phyloP scores from a whole-genome alignment of 1,284 basidiomycete genomes.

The Pseudozyma hubeiensis region DNA sequence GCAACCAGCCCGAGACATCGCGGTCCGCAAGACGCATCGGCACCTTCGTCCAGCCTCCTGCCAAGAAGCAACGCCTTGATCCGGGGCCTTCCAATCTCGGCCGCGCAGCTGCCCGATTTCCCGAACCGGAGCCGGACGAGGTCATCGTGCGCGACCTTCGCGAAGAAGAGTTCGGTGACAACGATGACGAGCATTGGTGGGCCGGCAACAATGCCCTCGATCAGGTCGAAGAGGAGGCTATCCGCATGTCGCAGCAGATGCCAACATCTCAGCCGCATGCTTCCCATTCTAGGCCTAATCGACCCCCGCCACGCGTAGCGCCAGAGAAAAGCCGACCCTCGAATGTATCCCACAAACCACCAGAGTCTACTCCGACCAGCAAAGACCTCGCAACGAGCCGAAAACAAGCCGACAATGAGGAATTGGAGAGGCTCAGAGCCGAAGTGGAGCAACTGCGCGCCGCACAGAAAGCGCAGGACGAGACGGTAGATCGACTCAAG shows the following conservation, averaged over 20 bases:
- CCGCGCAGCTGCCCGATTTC: slow-evolving; percentile 4
- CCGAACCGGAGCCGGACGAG: slow-evolving; percentile 32
- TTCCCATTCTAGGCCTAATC: background rate
- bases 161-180: slow-evolving; percentile 39
- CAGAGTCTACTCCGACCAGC: slow-evolving; percentile 11
- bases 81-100: slow-evolving; percentile 21
- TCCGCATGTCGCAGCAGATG: slow-evolving; percentile 51
- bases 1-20: slow-evolving; percentile 11
- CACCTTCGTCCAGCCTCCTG: slow-evolving; percentile 29
- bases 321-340: background rate
- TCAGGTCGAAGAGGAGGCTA: slow-evolving; percentile 45
- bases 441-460: slow-evolving; percentile 36
- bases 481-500: slow-evolving; percentile 42
- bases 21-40: slow-evolving; percentile 20
- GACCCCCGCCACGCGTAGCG: background rate
- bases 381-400: background rate
- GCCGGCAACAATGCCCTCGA: slow-evolving; percentile 40
- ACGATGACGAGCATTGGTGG: slow-evolving; percentile 50
- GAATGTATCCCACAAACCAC: slow-evolving; percentile 9
- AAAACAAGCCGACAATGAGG: background rate
- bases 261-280: slow-evolving; percentile 18
- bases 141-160: slow-evolving; percentile 40
- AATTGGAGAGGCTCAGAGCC: slow-evolving; percentile 30
- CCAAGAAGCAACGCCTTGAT: slow-evolving; percentile 42
- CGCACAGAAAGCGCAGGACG: slow-evolving; percentile 45